A percentile compares a stretch with the other conserved stretches of the same genome.
phyloP scores from a whole-genome alignment of 768 basidiomycete species.

The Heimioporus sp. region DNA sequence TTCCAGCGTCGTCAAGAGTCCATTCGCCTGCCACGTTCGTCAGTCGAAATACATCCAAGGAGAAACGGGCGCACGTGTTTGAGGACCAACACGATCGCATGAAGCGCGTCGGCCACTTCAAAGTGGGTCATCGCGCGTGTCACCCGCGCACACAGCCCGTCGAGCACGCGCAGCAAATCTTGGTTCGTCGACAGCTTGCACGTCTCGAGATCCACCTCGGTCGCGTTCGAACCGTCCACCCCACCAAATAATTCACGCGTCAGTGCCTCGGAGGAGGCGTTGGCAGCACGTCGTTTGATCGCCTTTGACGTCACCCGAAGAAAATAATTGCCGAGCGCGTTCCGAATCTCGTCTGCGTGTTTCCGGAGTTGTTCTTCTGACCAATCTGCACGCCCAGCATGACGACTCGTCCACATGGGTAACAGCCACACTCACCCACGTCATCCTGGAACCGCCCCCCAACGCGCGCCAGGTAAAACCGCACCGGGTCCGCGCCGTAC shows the following conservation, averaged over 20 bases:
- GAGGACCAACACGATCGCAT: constrained; percentile 48
- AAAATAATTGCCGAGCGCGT: constrained; percentile 76
- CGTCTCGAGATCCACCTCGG: constrained; percentile 12
- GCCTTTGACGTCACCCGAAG: constrained; percentile 60
- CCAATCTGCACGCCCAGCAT: constrained; percentile 58
- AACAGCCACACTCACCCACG: constrained; percentile 50
- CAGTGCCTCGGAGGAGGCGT: constrained; percentile 13
- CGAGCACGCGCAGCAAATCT: constrained; percentile 23
- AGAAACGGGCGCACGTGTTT: constrained; percentile 39
- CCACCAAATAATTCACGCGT: constrained; percentile 10
- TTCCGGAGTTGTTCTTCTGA: constrained; percentile 65
- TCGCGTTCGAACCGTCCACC: neutral
- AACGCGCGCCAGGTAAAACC: constrained; percentile 77
- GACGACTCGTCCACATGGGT: neutral
- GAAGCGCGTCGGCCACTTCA: constrained; percentile 53
- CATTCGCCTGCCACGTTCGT: constrained; percentile 60
- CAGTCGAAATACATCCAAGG: neutral
- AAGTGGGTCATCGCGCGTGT: constrained; percentile 37
- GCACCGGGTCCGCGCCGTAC: constrained; percentile 69
- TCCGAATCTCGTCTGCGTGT: constrained; percentile 54
- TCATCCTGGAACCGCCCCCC: constrained; percentile 79
- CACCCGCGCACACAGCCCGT: constrained; percentile 17
- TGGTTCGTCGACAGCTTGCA: constrained; percentile 18
- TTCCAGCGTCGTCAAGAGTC: constrained; percentile 51
- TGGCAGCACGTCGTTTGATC: constrained; percentile 36